A percentile compares a stretch with the other conserved stretches of the same genome.
Evolutionary conservation across 148 eudicot genomes (phyloP).

Genomic region (Beta vulgaris): DNA sequence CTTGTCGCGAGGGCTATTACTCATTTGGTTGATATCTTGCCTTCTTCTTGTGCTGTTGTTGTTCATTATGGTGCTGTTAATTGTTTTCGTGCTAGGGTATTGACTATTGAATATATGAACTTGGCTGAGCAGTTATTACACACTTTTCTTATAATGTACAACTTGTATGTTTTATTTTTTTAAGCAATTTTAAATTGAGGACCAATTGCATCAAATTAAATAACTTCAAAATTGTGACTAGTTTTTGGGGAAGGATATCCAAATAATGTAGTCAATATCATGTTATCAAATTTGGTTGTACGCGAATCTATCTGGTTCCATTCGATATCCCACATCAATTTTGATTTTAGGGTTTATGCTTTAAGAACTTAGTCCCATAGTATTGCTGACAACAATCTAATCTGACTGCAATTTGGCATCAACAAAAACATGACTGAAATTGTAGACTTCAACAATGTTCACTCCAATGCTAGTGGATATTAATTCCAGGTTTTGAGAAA

Average conservation of each 20-base stretch:
- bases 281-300: too few species aligned
- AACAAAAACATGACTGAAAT: neutral
- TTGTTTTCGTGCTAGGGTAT: conserved; percentile 80
- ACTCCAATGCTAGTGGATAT: neutral
- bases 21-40: conserved; percentile 88
- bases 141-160: conserved; percentile 5
- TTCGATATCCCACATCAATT: too few species aligned
- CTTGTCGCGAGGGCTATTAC: conserved; percentile 91
- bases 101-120: conserved; percentile 96
- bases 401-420: neutral
- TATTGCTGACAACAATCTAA: neutral
- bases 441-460: neutral
- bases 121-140: conserved; percentile 89
- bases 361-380: neutral
- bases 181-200: neutral
- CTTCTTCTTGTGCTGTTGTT: conserved; percentile 92
- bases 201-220: neutral
- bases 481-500: too few species aligned
- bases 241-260: neutral
- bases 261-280: too few species aligned
- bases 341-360: too few species aligned
- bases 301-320: too few species aligned
- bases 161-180: neutral
- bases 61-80: conserved; percentile 91
- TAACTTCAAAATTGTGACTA: neutral